These are phyloP conservation scores for Penicillium crystallinum DNA, from an alignment of 495 filamentous ascomycete genomes.

Conservation along the genomic window DNA sequence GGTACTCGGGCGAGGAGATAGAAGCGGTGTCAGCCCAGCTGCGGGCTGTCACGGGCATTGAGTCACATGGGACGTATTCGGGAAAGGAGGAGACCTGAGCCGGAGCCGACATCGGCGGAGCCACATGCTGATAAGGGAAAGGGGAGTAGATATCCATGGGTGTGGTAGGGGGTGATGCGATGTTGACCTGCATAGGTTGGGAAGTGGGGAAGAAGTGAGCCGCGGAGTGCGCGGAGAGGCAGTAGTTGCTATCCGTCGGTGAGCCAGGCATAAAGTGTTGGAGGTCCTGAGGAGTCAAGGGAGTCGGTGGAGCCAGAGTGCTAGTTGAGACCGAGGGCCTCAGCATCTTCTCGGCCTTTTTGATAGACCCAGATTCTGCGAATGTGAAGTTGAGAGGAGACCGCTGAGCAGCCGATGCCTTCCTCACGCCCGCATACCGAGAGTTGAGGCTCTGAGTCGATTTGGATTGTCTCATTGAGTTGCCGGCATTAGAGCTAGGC, in stretches of 20 bases:
- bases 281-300: conserved; percentile 42
- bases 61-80: conserved; percentile 33
- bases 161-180: conserved; percentile 45
- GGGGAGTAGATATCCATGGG: conserved; percentile 39
- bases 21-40: conserved; percentile 40
- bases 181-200: conserved; percentile 43
- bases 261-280: conserved; percentile 40
- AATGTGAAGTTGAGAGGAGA: conserved; percentile 52
- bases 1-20: conserved; percentile 41
- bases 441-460: conserved; percentile 47
- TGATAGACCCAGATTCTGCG: conserved; percentile 40
- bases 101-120: conserved; percentile 43
- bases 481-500: conserved; percentile 30
- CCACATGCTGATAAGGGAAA: conserved; percentile 35
- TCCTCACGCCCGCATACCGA: conserved; percentile 48
- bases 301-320: conserved; percentile 44
- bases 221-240: conserved; percentile 35
- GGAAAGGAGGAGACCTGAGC: conserved; percentile 40
- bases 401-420: conserved; percentile 44
- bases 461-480: conserved; percentile 49
- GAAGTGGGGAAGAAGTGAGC: conserved; percentile 38
- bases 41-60: conserved; percentile 31
- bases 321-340: conserved; percentile 36
- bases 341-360: conserved; percentile 36
- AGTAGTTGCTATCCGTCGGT: conserved; percentile 36